A percentile compares a stretch with the other conserved stretches of the same genome.
phyloP scores from a whole-genome alignment of 805 yeast genomes.

The Jamesozyma spencerorum region DNA sequence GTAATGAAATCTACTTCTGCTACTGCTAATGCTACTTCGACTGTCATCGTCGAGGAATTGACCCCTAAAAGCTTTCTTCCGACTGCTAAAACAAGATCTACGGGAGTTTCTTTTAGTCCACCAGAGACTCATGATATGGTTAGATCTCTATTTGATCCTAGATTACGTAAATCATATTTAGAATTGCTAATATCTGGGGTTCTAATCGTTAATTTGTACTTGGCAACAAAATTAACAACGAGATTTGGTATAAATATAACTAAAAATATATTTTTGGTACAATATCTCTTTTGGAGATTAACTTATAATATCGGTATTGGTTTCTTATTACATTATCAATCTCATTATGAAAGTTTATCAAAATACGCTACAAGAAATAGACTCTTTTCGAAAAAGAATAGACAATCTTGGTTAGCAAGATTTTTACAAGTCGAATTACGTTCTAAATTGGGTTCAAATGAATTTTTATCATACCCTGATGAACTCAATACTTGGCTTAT shows the following conservation, averaged over 20 bases:
- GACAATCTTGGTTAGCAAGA: slow-evolving; percentile 29
- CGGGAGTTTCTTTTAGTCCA: slow-evolving; percentile 28
- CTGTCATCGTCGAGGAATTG: not conserved
- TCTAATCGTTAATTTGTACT: slow-evolving; percentile 29
- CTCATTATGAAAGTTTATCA: slow-evolving; percentile 46
- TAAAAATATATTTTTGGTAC: slow-evolving; percentile 36
- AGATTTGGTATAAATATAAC: slow-evolving; percentile 14
- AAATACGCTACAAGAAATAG: slow-evolving; percentile 38
- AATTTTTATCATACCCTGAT: slow-evolving; percentile 40
- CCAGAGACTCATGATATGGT: slow-evolving; percentile 74
- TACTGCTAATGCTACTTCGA: not conserved
- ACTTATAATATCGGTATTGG: slow-evolving; percentile 80
- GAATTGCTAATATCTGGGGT: slow-evolving; percentile 51
- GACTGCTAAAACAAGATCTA: slow-evolving; percentile 26
- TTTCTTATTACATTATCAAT: slow-evolving; percentile 52
- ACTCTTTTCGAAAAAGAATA: slow-evolving; percentile 35
- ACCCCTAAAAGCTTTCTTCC: too few species aligned
- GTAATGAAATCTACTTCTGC: not conserved
- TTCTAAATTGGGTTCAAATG: slow-evolving; percentile 23
- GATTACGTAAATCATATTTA: slow-evolving; percentile 53
- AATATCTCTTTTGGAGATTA: slow-evolving; percentile 67
- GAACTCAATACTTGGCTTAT: slow-evolving; percentile 80
- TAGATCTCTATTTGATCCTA: slow-evolving; percentile 69
- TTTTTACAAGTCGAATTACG: slow-evolving; percentile 39
- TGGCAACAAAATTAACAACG: slow-evolving; percentile 26